Conservation (phyloP, 805 yeast species). For the Yarrowia bubula region DNA sequence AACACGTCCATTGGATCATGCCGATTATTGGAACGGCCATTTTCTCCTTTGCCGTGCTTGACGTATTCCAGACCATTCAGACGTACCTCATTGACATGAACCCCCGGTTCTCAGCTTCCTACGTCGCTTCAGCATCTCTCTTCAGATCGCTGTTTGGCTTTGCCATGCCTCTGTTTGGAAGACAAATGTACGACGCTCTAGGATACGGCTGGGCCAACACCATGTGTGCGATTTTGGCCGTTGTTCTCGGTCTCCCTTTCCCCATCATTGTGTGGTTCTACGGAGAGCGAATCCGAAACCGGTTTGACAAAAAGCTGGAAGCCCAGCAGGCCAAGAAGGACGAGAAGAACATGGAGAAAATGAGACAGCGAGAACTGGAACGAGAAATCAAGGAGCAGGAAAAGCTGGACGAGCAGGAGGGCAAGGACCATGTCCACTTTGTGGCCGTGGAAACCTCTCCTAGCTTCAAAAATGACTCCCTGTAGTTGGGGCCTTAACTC, state of each 20-base stretch:
- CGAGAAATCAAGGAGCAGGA: slow-evolving; percentile 7
- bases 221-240: slow-evolving; percentile 55
- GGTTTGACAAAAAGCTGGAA: slow-evolving; percentile 56
- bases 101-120: slow-evolving; percentile 65
- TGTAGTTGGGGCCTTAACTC: background rate
- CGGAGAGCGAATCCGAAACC: slow-evolving; percentile 57
- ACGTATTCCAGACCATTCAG: slow-evolving; percentile 67
- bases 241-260: slow-evolving; percentile 61
- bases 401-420: background rate
- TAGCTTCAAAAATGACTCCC: background rate
- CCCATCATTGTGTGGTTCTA: slow-evolving; percentile 56
- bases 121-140: slow-evolving; percentile 66
- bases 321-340: slow-evolving; percentile 48
- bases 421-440: background rate
- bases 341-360: slow-evolving; percentile 43
- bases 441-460: background rate
- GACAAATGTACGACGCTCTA: slow-evolving; percentile 52
- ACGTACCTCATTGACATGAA: slow-evolving; percentile 71
- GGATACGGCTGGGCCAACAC: slow-evolving; percentile 75
- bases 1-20: slow-evolving; percentile 58
- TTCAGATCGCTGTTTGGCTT: slow-evolving; percentile 68
- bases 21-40: slow-evolving; percentile 60
- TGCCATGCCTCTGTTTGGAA: slow-evolving; percentile 64
- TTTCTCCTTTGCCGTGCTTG: slow-evolving; percentile 58
- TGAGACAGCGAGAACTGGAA: slow-evolving; percentile 1